Evolutionary conservation across 1,284 basidiomycete genomes (phyloP).

Genomic region (Leccinum huronense): DNA sequence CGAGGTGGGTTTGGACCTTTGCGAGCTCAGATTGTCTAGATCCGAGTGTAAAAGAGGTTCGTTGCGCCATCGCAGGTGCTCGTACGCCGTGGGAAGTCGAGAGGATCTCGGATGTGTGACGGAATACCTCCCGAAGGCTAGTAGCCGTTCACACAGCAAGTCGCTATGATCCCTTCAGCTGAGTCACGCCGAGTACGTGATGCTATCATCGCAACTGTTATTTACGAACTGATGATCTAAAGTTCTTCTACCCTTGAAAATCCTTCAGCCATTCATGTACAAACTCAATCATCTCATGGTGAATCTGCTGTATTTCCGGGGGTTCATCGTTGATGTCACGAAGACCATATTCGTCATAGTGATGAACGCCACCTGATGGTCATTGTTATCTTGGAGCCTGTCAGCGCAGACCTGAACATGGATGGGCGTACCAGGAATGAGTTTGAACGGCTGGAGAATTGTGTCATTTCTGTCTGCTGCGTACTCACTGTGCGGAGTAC

Average conservation of each 20-base stretch:
- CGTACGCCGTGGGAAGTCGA: constrained; percentile 1
- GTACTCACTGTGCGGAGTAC: constrained; percentile 81
- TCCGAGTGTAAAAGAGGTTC: constrained; percentile 61
- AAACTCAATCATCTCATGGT: constrained; percentile 78
- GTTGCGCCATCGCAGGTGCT: constrained; percentile 18
- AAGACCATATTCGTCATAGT: constrained; percentile 90
- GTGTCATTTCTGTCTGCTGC: constrained; percentile 73
- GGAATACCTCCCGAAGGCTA: background rate
- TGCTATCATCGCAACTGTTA: background rate
- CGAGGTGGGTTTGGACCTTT: constrained; percentile 80
- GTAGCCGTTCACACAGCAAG: background rate
- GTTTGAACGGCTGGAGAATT: constrained; percentile 74
- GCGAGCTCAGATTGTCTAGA: constrained; percentile 86
- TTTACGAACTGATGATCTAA: background rate
- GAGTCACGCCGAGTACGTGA: background rate
- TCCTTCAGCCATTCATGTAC: constrained; percentile 81
- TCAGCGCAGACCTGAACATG: background rate
- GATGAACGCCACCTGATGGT: constrained; percentile 74
- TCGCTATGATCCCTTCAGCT: background rate
- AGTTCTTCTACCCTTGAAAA: constrained; percentile 36
- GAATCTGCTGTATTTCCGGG: constrained; percentile 75
- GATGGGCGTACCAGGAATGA: constrained; percentile 72
- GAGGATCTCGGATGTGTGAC: background rate
- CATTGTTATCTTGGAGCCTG: constrained; percentile 5
- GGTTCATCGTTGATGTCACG: constrained; percentile 68